Evolutionary conservation across 441 rosid species (phyloP), one percentile per base, ranked within the genome.

Genomic region (Aquilaria agallochum): DNA sequence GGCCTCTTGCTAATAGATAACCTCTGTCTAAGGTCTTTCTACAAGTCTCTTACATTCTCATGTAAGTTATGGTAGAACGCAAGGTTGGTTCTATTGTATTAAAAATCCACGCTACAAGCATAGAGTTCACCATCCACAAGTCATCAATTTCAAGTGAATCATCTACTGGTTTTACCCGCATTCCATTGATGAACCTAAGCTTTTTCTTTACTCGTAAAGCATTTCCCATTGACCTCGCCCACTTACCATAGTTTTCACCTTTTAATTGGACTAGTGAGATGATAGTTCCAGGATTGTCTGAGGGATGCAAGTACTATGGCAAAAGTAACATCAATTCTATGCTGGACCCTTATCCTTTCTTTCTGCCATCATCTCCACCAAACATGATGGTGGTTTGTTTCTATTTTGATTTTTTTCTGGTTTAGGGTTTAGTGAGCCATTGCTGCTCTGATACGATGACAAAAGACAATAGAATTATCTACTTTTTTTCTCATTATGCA

Each of bases 121-220:
- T 59, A 1, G 53, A 70, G 9, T 70, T 70, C n/a, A 59, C 46
- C 3, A 31, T 66, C 71, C 36, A 60, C 67, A 67, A 66, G n/a
- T 60, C 67, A 36, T 66, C 55, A 0, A 9, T 5, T 9, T 14
- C 45, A 0, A 14, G 0, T 1, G 64, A 61, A 46, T 53, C 64
- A 27, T 55, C 33, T 0, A 6, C 2, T 2, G 49, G 64, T 7
- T 56, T 5, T 5, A 11, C 44, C 15, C 66, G 10, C 0, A 36
- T 15, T n/a, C 71, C 64, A 56, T 61, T 55, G 12, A 71, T 31
- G 32, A 66, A 60, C 0, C 64, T 34, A 48, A 4, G 31, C 8
- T 59, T 64, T 5, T 64, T 58, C 42, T 59, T 14, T 42, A 47
- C 57, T 33, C 49, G 31, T 15, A 65, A 4, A 5, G 68, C 31